phyloP scores from a whole-genome alignment of 176 grass and related monocot species.

The Carex scoparia region DNA sequence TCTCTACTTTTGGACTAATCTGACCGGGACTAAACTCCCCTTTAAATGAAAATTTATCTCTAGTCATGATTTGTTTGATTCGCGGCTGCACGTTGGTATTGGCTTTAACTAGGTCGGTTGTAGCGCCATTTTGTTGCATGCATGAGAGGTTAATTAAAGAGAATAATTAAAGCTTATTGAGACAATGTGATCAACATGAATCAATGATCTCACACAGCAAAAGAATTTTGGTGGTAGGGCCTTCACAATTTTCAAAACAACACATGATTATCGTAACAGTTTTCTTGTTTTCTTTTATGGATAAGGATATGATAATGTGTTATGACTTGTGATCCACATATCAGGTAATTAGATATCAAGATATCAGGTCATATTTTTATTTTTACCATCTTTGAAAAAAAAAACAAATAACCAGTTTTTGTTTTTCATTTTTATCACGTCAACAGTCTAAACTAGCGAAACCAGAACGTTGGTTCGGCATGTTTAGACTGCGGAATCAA shows the following conservation, averaged over 20 bases:
- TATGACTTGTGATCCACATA: too few relatives aligned
- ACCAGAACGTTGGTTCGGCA: too few relatives aligned
- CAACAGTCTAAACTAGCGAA: too few relatives aligned
- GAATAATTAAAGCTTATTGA: background rate
- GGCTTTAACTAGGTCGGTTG: background rate
- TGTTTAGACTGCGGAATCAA: too few relatives aligned
- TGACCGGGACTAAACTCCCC: background rate
- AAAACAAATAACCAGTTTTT: too few relatives aligned
- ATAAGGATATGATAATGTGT: too few relatives aligned
- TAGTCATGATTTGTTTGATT: slow-evolving; percentile 4
- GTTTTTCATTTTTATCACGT: too few relatives aligned
- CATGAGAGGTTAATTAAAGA: background rate
- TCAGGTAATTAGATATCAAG: too few relatives aligned
- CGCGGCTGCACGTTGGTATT: background rate
- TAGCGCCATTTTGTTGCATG: background rate
- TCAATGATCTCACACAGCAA: background rate
- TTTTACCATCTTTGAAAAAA: too few relatives aligned
- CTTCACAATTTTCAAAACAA: background rate
- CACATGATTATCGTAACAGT: background rate
- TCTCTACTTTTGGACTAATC: slow-evolving; percentile 4
- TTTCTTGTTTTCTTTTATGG: background rate
- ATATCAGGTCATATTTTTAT: too few relatives aligned
- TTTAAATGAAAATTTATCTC: background rate
- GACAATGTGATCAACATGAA: slow-evolving; percentile 12
- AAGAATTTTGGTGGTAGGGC: background rate